Percentiles rank a stretch among this genome's conserved stretches.
Conservation (phyloP, 768 basidiomycete species). For the Boletus subparvulus region DNA sequence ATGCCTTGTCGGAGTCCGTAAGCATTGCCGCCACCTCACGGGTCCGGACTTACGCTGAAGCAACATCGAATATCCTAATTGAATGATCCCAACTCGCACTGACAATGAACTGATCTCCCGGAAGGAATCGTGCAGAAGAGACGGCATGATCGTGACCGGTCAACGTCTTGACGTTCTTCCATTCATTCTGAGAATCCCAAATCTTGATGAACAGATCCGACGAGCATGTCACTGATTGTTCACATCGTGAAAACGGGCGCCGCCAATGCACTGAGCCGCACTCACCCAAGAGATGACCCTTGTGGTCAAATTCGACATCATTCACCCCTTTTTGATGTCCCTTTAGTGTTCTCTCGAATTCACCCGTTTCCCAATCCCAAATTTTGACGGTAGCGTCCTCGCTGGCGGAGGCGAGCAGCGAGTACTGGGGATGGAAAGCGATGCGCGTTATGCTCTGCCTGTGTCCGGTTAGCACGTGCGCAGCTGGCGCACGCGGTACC, state of each 20-base stretch:
- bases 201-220: constrained; percentile 90
- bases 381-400: constrained; percentile 90
- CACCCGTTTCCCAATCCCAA: constrained; percentile 97
- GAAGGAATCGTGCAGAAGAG: constrained; percentile 82
- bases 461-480: constrained; percentile 76
- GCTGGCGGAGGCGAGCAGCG: constrained; percentile 78
- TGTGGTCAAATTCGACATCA: constrained; percentile 87
- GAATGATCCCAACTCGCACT: constrained; percentile 88
- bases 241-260: constrained; percentile 1
- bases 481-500: constrained; percentile 84
- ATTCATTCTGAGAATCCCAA: constrained; percentile 89
- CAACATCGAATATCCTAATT: constrained; percentile 83
- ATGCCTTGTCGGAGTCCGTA: constrained; percentile 45
- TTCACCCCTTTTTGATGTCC: constrained; percentile 88
- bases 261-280: background rate
- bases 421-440: constrained; percentile 86
- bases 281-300: constrained; percentile 78
- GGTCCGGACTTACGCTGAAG: constrained; percentile 64
- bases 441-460: constrained; percentile 73
- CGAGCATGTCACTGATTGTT: constrained; percentile 53
- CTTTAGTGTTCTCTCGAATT: constrained; percentile 88
- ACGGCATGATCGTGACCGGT: constrained; percentile 92
- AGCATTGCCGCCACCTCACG: constrained; percentile 5
- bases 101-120: constrained; percentile 79
- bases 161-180: constrained; percentile 84